phyloP scores from a whole-genome alignment of 2,329 filamentous ascomycete genomes.

The Clonostachys rhizophaga region DNA sequence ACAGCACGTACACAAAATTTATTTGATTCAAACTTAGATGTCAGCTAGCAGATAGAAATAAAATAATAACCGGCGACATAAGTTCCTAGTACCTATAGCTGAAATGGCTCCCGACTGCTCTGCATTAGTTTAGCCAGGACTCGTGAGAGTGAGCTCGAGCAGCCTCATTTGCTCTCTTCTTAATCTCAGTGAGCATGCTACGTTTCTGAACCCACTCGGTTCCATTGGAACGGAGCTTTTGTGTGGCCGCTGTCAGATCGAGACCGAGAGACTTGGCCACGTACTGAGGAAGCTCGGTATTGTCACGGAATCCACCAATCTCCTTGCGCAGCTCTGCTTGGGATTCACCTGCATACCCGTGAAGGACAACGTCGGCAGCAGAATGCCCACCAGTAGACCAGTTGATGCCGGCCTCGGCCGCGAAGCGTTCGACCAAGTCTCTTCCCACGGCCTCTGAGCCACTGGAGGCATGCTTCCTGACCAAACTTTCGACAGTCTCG shows the following conservation, averaged over 20 bases:
- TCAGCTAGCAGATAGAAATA: too few species aligned
- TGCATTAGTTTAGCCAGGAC: background rate
- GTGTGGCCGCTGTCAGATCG: constrained; percentile 10
- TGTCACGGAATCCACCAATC: constrained; percentile 15
- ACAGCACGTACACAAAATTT: too few species aligned
- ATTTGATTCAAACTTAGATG: too few species aligned
- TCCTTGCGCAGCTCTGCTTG: constrained; percentile 5
- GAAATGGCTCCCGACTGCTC: too few species aligned
- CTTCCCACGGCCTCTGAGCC: constrained; percentile 4
- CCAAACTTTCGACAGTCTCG: constrained; percentile 3
- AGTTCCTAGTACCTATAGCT: too few species aligned
- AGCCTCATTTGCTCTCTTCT: constrained; percentile 4
- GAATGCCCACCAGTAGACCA: constrained; percentile 13
- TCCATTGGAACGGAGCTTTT: constrained; percentile 11
- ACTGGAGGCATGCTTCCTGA: constrained; percentile 3
- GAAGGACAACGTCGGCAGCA: constrained; percentile 12
- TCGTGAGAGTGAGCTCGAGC: constrained; percentile 5
- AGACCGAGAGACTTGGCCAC: constrained; percentile 14
- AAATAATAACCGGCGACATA: too few species aligned
- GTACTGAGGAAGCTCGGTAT: constrained; percentile 15
- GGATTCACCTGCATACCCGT: constrained; percentile 9
- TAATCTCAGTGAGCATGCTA: constrained; percentile 7
- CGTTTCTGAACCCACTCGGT: constrained; percentile 14
- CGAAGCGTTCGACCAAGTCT: constrained; percentile 6
- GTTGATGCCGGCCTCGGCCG: constrained; percentile 7